Conservation (phyloP, 306 rosid species). For the Dalbergia cultrata region DNA sequence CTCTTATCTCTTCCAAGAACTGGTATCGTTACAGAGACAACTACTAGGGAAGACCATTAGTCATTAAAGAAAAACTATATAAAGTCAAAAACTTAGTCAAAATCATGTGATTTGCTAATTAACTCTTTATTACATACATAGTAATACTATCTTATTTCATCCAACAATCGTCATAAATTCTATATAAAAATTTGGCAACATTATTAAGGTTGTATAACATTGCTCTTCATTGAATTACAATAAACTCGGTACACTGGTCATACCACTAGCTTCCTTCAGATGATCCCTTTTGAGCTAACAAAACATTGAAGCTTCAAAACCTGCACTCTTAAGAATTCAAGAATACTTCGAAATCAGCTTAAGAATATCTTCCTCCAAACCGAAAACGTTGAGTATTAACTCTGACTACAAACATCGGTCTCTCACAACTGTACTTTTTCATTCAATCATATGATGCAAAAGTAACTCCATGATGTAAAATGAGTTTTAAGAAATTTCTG, state of each 20-base stretch:
- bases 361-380: slow-evolving; percentile 11
- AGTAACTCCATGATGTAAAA: slow-evolving; percentile 40
- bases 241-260: slow-evolving; percentile 13
- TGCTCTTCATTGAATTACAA: slow-evolving; percentile 29
- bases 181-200: neutral
- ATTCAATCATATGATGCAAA: slow-evolving; percentile 21
- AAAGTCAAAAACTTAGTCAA: neutral
- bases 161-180: neutral
- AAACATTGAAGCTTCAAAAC: slow-evolving; percentile 29
- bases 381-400: slow-evolving; percentile 3
- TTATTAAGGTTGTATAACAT: neutral
- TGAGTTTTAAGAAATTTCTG: slow-evolving; percentile 21
- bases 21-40: slow-evolving; percentile 10
- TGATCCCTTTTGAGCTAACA: slow-evolving; percentile 27
- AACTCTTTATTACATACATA: neutral
- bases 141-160: neutral
- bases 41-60: slow-evolving; percentile 5
- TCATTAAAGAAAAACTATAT: neutral
- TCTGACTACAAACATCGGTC: slow-evolving; percentile 26
- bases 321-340: neutral
- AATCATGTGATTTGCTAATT: neutral
- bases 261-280: slow-evolving; percentile 16
- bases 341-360: slow-evolving; percentile 26
- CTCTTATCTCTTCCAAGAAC: neutral
- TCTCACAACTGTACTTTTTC: slow-evolving; percentile 20